phyloP scores from a whole-genome alignment of 768 basidiomycete species.

The Kondoa subrosea region DNA sequence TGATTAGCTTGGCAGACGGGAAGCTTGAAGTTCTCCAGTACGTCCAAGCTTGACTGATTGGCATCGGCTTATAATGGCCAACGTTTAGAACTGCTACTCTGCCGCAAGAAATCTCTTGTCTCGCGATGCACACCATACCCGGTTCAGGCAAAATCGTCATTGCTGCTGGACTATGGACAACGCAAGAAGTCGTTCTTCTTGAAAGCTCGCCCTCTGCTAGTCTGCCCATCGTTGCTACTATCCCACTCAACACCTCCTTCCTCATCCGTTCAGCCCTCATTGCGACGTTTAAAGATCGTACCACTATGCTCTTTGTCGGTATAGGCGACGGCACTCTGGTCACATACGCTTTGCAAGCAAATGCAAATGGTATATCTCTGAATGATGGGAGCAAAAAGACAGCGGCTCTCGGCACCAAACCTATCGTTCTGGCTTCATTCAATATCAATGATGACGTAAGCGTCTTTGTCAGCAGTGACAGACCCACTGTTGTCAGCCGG shows the following conservation, averaged over 20 bases:
- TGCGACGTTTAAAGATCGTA: conserved; percentile 44
- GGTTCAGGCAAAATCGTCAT: conserved; percentile 38
- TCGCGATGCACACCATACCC: conserved; percentile 46
- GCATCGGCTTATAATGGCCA: too few relatives aligned
- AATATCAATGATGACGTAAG: conserved; percentile 16
- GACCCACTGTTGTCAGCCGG: conserved; percentile 52
- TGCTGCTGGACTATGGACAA: conserved; percentile 61
- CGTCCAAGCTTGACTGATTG: too few relatives aligned
- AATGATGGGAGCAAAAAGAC: conserved; percentile 40
- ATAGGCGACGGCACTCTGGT: conserved; percentile 58
- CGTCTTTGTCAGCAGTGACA: conserved; percentile 56
- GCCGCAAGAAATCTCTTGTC: conserved; percentile 47
- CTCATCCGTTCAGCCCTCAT: conserved; percentile 33
- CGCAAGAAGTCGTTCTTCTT: conserved; percentile 47
- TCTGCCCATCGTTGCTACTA: conserved; percentile 24
- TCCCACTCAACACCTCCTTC: conserved; percentile 35
- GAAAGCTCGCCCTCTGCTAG: conserved; percentile 23
- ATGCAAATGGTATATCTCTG: conserved; percentile 29
- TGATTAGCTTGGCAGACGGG: conserved; percentile 39
- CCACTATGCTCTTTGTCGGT: conserved; percentile 44
- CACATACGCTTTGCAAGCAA: conserved; percentile 38
- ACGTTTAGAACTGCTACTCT: conserved; percentile 20
- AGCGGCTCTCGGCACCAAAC: conserved; percentile 49
- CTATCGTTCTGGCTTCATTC: conserved; percentile 47
- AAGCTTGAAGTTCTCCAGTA: background rate